Percentiles rank a stretch among this genome's conserved stretches.
phyloP scores from a whole-genome alignment of 2,329 filamentous ascomycete genomes.

The Ophiosphaerella herpotricha region DNA sequence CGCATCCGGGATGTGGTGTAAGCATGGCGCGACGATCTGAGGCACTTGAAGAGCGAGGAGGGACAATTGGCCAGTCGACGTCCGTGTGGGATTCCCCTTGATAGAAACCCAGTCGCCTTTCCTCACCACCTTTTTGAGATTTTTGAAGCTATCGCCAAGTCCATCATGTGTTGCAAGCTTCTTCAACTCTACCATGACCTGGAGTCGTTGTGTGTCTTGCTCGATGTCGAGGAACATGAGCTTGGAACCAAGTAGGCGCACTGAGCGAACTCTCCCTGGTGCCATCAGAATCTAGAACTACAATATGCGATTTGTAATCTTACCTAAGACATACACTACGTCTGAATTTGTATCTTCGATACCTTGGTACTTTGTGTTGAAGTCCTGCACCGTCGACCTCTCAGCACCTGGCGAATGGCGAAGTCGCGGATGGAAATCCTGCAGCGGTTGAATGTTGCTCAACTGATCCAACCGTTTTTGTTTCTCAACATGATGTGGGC shows the following conservation, averaged over 20 bases:
- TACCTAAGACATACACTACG: conserved; percentile 44
- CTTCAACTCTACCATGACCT: conserved; percentile 74
- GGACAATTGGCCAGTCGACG: conserved; percentile 75
- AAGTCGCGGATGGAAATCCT: conserved; percentile 62
- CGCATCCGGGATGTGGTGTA: conserved; percentile 76
- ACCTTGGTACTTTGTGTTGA: conserved; percentile 34
- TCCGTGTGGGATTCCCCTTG: conserved; percentile 71
- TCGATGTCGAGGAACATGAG: conserved; percentile 84
- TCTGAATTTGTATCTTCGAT: conserved; percentile 32
- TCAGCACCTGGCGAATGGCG: conserved; percentile 18
- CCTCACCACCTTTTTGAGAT: conserved; percentile 68
- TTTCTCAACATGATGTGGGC: conserved; percentile 51
- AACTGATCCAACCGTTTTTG: conserved; percentile 62
- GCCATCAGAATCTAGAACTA: conserved; percentile 27
- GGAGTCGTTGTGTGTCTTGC: conserved; percentile 72
- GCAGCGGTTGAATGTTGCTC: conserved; percentile 53
- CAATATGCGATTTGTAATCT: background rate
- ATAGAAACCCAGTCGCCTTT: conserved; percentile 83
- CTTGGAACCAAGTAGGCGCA: conserved; percentile 73
- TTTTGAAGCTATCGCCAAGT: conserved; percentile 56
- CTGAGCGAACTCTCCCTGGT: conserved; percentile 73
- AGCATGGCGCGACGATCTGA: conserved; percentile 72
- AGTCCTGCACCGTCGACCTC: conserved; percentile 32
- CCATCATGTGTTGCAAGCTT: conserved; percentile 50
- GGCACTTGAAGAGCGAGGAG: conserved; percentile 72